Evolutionary conservation across 495 filamentous ascomycete genomes (phyloP), one percentile per base, ranked within the genome.

Genomic region (Wilcoxina mikolae): DNA sequence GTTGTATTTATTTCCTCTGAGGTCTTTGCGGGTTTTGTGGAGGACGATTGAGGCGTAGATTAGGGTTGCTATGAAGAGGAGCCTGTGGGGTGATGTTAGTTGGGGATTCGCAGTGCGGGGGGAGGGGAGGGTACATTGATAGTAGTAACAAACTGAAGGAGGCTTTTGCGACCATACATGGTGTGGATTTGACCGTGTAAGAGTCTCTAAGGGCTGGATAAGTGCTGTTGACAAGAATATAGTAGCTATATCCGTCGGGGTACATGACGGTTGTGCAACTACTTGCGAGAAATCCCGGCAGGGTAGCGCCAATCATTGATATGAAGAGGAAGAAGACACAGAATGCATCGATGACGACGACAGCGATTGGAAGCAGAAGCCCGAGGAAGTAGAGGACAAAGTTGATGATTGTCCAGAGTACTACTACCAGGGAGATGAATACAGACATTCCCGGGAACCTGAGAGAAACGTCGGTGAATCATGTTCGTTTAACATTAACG

Each of bases 281-380:
- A 0, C 1, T 2, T 3, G 5, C 0, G 17, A 64, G 23, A 49
- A 52, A 18, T 10, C 53, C n/a, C 28, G 38, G 35, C 12, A 22
- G 24, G 10, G 51, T 60, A 17, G 51, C 26, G 3, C 61, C 61
- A 1, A 53, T 45, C 56, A 64, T 54, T 4, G 60, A 50, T 0
- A 59, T 47, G 20, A 64, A 49, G 56, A 54, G 57, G 48, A 64
- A 54, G 4, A 64, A 4, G 2, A 59, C 33, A 0, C 59, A 31
- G 53, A 64, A 50, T n/a, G 60, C 61, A 33, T 64, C 61, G 5
- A 56, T 38, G 18, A 64, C 47, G 1, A 63, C 60, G 23, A 64
- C 55, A 4, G 60, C 51, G 4, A 64, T 27, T 12, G 61, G 61
- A 1, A 64, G 47, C 4, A 64, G 39, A 18, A 63, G 38, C 29